Evolutionary conservation across 2,329 filamentous ascomycete genomes (phyloP).

Genomic region (Pseudocercospora crystallina): DNA sequence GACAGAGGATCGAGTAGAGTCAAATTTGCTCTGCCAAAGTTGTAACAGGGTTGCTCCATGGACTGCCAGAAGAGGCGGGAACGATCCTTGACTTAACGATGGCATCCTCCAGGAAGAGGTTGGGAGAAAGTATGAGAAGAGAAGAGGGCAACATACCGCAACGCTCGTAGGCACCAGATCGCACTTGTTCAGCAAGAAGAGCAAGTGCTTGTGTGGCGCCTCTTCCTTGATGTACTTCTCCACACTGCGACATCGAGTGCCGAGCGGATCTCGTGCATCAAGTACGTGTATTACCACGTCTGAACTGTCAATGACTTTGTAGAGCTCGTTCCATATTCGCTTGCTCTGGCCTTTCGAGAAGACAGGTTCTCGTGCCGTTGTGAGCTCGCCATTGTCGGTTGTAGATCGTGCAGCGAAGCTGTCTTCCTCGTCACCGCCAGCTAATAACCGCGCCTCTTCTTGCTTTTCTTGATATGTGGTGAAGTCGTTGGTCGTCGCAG

Average conservation of each 20-base stretch:
- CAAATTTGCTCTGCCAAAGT: constrained; percentile 90
- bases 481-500: constrained; percentile 75
- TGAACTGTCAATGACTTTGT: constrained; percentile 88
- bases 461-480: constrained; percentile 77
- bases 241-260: constrained; percentile 83
- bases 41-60: constrained; percentile 96
- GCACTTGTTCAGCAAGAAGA: constrained; percentile 87
- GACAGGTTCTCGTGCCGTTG: constrained; percentile 62
- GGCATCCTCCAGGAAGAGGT: constrained; percentile 50
- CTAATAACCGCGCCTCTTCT: constrained; percentile 75
- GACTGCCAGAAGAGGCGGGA: constrained; percentile 59
- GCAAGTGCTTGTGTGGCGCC: constrained; percentile 91
- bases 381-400: constrained; percentile 39
- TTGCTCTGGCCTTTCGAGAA: constrained; percentile 95
- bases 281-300: constrained; percentile 96
- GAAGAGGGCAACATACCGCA: constrained; percentile 74
- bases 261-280: constrained; percentile 84
- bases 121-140: constrained; percentile 7
- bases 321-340: constrained; percentile 94
- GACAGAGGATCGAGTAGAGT: constrained; percentile 69
- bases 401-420: constrained; percentile 7
- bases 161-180: constrained; percentile 90
- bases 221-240: constrained; percentile 94
- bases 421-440: constrained; percentile 49
- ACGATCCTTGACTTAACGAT: constrained; percentile 88